Conservation (phyloP, 345 rosid genomes). For the Populus pruinosa region DNA sequence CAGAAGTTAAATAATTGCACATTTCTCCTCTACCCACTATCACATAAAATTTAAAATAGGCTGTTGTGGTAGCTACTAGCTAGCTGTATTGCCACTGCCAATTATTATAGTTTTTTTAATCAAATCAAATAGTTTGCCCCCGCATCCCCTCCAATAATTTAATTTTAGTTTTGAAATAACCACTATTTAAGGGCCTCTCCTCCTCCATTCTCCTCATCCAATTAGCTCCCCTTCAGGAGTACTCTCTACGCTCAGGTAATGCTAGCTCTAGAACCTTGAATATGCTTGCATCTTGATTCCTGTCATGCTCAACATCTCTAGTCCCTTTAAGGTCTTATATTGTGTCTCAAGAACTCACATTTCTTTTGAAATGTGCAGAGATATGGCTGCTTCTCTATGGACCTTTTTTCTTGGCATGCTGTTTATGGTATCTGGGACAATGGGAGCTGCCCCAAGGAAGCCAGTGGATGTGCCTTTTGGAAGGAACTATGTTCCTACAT, state of each 20-base stretch:
- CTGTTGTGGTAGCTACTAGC: not conserved
- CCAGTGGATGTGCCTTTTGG: conserved; percentile 65
- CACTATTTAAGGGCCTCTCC: not conserved
- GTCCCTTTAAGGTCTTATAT: not conserved
- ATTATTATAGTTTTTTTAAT: not conserved
- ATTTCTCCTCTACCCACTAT: not conserved
- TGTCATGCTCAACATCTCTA: not conserved
- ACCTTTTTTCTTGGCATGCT: conserved; percentile 30
- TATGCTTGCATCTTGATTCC: not conserved
- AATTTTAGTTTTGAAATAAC: not conserved
- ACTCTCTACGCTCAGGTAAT: not conserved
- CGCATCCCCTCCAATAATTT: not conserved
- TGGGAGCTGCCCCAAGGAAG: conserved; percentile 53
- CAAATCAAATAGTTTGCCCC: not conserved
- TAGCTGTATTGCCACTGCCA: not conserved
- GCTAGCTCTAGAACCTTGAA: not conserved
- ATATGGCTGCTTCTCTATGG: conserved; percentile 6
- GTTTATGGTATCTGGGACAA: conserved; percentile 44
- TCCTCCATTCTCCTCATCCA: not conserved
- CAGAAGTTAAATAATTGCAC: not conserved
- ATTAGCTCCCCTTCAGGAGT: not conserved
- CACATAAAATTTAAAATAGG: not conserved
- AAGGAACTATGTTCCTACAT: conserved; percentile 73
- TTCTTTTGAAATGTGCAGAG: not conserved
- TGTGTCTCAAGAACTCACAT: not conserved